Conservation (phyloP, 2,329 filamentous ascomycete genomes). For the Sclerotinia borealis region DNA sequence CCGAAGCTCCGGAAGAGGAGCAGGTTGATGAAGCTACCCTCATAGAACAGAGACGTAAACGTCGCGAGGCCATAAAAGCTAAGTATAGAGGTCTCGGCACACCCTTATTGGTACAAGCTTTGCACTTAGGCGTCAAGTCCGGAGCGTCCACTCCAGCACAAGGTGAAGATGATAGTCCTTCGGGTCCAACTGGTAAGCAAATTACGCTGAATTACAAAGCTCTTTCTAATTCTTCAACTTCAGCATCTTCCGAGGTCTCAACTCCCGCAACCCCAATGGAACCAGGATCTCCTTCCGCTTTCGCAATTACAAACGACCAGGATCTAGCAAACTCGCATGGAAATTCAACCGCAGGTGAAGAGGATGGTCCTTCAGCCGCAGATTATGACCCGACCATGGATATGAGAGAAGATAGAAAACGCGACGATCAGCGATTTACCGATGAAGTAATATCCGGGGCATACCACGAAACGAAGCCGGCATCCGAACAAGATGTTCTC, state of each 20-base stretch:
- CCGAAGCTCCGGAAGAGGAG: constrained; percentile 45
- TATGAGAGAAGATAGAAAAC: constrained; percentile 75
- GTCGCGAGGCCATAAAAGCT: constrained; percentile 77
- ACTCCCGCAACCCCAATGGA: constrained; percentile 33
- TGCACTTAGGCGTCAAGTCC: constrained; percentile 32
- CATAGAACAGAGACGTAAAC: constrained; percentile 77
- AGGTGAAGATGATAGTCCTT: constrained; percentile 23
- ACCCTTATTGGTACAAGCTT: constrained; percentile 64
- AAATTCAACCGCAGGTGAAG: constrained; percentile 33
- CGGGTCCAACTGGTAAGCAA: constrained; percentile 35
- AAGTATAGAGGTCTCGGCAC: constrained; percentile 69
- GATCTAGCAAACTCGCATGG: constrained; percentile 59
- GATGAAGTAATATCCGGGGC: constrained; percentile 48
- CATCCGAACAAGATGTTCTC: constrained; percentile 45
- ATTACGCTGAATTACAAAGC: not conserved
- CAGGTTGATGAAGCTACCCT: constrained; percentile 74
- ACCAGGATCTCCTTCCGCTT: constrained; percentile 36
- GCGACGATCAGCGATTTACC: constrained; percentile 59
- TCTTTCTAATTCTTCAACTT: constrained; percentile 15
- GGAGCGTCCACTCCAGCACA: constrained; percentile 28
- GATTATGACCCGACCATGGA: constrained; percentile 88
- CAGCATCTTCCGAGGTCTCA: constrained; percentile 30
- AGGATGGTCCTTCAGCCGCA: constrained; percentile 80
- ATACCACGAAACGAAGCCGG: constrained; percentile 53
- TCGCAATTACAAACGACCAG: constrained; percentile 60